Base-by-base conservation (phyloP, 2,329 filamentous ascomycete genomes). In the Sclerotinia trifoliorum region DNA sequence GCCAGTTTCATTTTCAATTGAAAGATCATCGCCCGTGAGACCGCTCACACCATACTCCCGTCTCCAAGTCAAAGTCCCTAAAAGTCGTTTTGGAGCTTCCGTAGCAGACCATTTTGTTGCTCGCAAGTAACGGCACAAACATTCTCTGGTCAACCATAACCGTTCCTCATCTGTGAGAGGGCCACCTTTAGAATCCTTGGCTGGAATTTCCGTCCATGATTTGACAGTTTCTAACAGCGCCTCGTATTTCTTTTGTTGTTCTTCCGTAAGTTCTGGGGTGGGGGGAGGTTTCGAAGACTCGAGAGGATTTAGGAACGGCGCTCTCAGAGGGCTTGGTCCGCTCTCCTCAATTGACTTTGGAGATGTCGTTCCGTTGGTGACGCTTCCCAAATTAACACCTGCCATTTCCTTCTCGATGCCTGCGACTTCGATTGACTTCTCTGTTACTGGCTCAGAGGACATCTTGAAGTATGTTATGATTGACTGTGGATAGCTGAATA, bases 1-100 rank as follows among this genome's bases (percentile, higher is more conserved):
- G 73, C 95, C 95, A 13, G 94, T 98, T 81, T 94, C 93, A 79
- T 97, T 96, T 83, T 99, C 95, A 17, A 91, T 88, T 0, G 91
- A 93, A 76, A 98, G 94, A 80, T 96, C 91, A 11, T 97, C 94
- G 13, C 90, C 84, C 0, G 92, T 94, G 76, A 93, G 86, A 67
- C 80, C 77, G 65, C 86, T 88, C 68, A 96, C 84, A 60, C 93
- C 93, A 77, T 96, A 99, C 77, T 97, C 93, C 67, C 94, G 86
- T 58, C 95, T 88, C 95, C 95, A 99, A 70, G 87, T 85, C 68
- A 98, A 81, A 0, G 94, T 97, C 56, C 86, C 86, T 73, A 90
- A 88, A 52, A 98, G 80, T n/a, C 95, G 90, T 77, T 90, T 90
- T 73, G 90, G 85, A 11, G 95, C 88, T 60, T 94, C 88, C 55